Base-by-base conservation (phyloP, 768 basidiomycete species). In the Tricholoma terreum region DNA sequence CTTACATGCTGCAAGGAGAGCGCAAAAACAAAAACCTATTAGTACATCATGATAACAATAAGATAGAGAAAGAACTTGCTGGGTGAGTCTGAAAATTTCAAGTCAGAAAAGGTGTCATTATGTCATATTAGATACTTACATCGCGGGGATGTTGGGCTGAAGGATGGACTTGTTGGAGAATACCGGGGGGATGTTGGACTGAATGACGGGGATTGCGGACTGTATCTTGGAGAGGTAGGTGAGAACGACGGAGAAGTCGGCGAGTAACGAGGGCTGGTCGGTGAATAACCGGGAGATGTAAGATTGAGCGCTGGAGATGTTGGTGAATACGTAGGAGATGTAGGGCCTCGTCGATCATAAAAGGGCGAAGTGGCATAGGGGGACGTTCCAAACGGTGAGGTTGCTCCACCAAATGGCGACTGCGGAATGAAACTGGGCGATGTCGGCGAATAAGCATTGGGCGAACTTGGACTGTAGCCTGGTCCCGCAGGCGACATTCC, bases 121-220 rank as follows among this genome's bases (percentile, higher is more conserved):
- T 55, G 59, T 2, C 59, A 52, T 50, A 57, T 62, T 48, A 50
- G 43, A 62, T 45, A 77, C 87, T 76, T 76, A 90, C 89, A 92
- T 69, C 89, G 80, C 10, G 93, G 94, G n/a, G 92, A 93, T n/a
- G 91, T 86, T 21, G 92, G 92, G 61, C 90, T 92, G 78, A 94
- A 96, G 0, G 89, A 91, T 0, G 94, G 94, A 67, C 89, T 91
- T 30, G 92, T 89, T 1, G 93, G 93, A 10, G 92, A 93, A 68
- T 92, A 93, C 1, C 88, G 82, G 12, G 92, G 94, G 2, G 92
- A 94, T 10, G 93, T 92, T 1, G 93, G 94, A 59, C 86, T 89
- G 75, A 91, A 96, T 12, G 90, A 89, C 8, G 94, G 94, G 1
- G 91, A 93, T 58, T 93, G 89, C 0, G 93, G 94, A 59, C 89